Conservation (phyloP, 768 basidiomycete genomes). For the Tremella yokohamensis region DNA sequence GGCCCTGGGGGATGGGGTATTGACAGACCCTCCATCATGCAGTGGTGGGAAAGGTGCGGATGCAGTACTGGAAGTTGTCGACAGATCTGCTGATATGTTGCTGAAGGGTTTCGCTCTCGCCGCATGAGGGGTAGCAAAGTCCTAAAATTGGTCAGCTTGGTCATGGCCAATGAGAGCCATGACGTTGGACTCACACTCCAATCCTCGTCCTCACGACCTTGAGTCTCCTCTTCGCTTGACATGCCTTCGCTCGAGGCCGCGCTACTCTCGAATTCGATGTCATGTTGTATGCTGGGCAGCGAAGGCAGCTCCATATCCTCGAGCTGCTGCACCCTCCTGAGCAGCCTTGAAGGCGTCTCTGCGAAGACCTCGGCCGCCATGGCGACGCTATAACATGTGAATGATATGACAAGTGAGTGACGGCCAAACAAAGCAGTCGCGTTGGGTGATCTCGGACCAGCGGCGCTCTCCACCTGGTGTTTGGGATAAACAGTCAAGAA, state of each 20-base stretch:
- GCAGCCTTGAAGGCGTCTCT: slow-evolving; percentile 38
- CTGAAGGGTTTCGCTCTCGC: slow-evolving; percentile 1
- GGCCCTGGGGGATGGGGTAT: slow-evolving; percentile 22
- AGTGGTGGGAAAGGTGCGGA: slow-evolving; percentile 36
- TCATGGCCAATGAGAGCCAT: background rate
- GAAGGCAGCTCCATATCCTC: slow-evolving; percentile 46
- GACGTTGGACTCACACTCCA: too few relatives aligned
- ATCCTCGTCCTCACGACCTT: too few relatives aligned
- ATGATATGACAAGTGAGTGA: background rate
- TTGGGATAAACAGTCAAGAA: background rate
- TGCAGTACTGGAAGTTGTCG: slow-evolving; percentile 23
- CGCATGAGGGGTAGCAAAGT: slow-evolving; percentile 38
- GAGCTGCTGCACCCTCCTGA: slow-evolving; percentile 32
- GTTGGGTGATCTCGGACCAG: background rate
- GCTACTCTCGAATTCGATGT: slow-evolving; percentile 37
- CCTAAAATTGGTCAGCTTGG: slow-evolving; percentile 9
- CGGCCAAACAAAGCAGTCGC: slow-evolving; percentile 20
- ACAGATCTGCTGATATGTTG: slow-evolving; percentile 12
- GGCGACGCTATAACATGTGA: too few relatives aligned
- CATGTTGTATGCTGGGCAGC: slow-evolving; percentile 41
- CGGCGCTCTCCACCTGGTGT: background rate
- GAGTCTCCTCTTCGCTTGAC: too few relatives aligned
- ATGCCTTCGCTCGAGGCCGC: background rate
- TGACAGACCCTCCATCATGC: background rate
- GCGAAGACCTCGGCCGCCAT: slow-evolving; percentile 22